phyloP scores from a whole-genome alignment of 1,284 basidiomycete genomes.

The Kalmanozyma brasiliensis region DNA sequence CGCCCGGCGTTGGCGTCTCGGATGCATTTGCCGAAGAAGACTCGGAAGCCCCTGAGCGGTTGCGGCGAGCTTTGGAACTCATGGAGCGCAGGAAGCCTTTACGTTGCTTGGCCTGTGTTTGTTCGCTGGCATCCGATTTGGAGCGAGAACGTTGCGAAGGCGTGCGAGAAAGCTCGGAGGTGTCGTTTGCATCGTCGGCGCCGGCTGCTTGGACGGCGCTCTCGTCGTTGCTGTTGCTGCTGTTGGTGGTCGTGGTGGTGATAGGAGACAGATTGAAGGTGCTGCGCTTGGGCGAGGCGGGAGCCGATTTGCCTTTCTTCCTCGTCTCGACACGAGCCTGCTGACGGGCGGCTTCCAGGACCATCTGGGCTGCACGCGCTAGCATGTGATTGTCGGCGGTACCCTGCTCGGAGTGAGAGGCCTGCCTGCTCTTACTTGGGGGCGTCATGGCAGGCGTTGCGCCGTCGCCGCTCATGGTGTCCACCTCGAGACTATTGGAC shows the following conservation, averaged over 20 bases:
- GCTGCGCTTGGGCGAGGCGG: constrained; percentile 42
- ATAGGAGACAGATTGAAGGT: constrained; percentile 23
- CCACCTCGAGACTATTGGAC: constrained; percentile 1
- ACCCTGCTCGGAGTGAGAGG: constrained; percentile 20
- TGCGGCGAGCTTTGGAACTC: constrained; percentile 24
- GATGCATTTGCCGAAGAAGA: constrained; percentile 4
- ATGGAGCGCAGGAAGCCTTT: constrained; percentile 43
- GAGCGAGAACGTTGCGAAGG: constrained; percentile 38
- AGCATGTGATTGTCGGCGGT: constrained; percentile 42
- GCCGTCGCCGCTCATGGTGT: constrained; percentile 11
- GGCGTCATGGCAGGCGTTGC: constrained; percentile 20
- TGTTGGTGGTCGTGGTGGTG: constrained; percentile 9
- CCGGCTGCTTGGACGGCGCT: not conserved
- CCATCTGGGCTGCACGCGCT: constrained; percentile 46
- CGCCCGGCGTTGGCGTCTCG: constrained; percentile 20
- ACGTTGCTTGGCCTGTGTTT: constrained; percentile 26
- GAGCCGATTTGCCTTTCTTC: constrained; percentile 42
- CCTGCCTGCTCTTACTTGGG: constrained; percentile 20
- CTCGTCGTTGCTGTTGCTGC: constrained; percentile 1
- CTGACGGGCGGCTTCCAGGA: constrained; percentile 50
- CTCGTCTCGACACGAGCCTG: constrained; percentile 44
- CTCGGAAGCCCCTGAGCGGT: constrained; percentile 5
- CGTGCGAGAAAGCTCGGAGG: constrained; percentile 9
- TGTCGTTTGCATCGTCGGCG: not conserved
- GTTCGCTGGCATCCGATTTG: constrained; percentile 43